phyloP scores from a whole-genome alignment of 805 yeast genomes.

The Wickerhamiella shivajii region DNA sequence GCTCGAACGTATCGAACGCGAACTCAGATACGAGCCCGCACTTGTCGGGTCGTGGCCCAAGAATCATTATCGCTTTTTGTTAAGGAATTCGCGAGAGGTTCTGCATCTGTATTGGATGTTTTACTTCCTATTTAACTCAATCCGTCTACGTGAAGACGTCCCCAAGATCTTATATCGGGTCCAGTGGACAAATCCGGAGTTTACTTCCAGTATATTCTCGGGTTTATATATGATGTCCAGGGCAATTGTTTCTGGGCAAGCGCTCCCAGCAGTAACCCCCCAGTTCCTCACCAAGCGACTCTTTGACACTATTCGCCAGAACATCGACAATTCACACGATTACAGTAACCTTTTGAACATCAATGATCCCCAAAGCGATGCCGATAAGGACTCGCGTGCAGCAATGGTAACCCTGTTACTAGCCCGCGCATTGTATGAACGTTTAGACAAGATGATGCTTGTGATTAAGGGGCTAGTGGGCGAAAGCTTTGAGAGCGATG shows the following conservation, averaged over 20 bases:
- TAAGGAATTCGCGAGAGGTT: slow-evolving; percentile 18
- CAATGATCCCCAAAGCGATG: slow-evolving; percentile 19
- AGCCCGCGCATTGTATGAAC: slow-evolving; percentile 20
- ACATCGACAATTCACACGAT: neutral
- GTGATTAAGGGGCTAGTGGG: slow-evolving; percentile 24
- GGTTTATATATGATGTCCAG: neutral
- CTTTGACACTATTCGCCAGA: no score
- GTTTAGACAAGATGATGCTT: slow-evolving; percentile 21
- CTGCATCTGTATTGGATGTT: slow-evolving; percentile 17
- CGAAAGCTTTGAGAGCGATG: slow-evolving; percentile 20
- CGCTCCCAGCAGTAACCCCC: slow-evolving; percentile 1
- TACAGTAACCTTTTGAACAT: neutral
- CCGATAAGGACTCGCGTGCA: slow-evolving; percentile 14
- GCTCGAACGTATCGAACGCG: slow-evolving; percentile 12
- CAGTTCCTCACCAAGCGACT: neutral
- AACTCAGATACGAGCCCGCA: slow-evolving; percentile 23
- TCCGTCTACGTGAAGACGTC: slow-evolving; percentile 12
- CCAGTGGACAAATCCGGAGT: slow-evolving; percentile 7
- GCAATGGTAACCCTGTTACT: slow-evolving; percentile 18
- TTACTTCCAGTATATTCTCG: neutral
- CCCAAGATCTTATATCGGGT: slow-evolving; percentile 1
- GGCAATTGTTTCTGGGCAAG: neutral
- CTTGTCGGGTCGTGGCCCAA: slow-evolving; percentile 23
- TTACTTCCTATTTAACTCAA: slow-evolving; percentile 18
- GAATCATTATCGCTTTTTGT: slow-evolving; percentile 19